Evolutionary conservation across 2,329 filamentous ascomycete species (phyloP).

Genomic region (Alternaria infectoria): DNA sequence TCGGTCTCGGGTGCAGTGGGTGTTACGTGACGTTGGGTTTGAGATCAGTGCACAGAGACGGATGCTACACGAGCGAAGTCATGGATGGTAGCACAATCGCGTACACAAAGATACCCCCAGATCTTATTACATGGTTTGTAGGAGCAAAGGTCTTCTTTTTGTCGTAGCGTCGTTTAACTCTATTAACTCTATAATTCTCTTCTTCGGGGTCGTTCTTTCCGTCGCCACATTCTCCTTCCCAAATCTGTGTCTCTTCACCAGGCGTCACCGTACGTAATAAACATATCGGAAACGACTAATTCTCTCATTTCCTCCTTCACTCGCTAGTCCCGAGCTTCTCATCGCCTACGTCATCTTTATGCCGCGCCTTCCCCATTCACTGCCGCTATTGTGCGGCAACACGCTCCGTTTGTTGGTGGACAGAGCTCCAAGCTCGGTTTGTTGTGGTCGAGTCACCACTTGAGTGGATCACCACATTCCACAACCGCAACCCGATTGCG

Average conservation of each 20-base stretch:
- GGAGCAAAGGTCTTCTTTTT: background rate
- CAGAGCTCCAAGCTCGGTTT: background rate
- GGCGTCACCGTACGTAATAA: background rate
- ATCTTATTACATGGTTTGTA: slow-evolving; percentile 17
- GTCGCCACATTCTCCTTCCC: background rate
- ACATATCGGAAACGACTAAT: background rate
- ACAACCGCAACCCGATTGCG: background rate
- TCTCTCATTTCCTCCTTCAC: background rate
- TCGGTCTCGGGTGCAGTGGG: slow-evolving; percentile 6
- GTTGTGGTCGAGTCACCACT: background rate
- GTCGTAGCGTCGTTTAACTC: background rate
- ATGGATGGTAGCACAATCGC: slow-evolving; percentile 10
- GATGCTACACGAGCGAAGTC: slow-evolving; percentile 8
- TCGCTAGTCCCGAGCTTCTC: background rate
- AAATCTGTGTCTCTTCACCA: background rate
- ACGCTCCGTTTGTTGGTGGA: slow-evolving; percentile 19
- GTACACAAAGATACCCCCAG: slow-evolving; percentile 19
- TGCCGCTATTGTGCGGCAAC: slow-evolving; percentile 6
- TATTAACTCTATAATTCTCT: background rate
- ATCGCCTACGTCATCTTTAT: slow-evolving; percentile 13
- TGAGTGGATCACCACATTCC: background rate
- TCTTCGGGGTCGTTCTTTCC: background rate
- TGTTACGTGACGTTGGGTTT: slow-evolving; percentile 14
- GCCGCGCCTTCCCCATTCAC: slow-evolving; percentile 12
- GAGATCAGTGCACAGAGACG: slow-evolving; percentile 12